Evolutionary conservation across 768 basidiomycete genomes (phyloP).

Genomic region (Leccinum obscurum): DNA sequence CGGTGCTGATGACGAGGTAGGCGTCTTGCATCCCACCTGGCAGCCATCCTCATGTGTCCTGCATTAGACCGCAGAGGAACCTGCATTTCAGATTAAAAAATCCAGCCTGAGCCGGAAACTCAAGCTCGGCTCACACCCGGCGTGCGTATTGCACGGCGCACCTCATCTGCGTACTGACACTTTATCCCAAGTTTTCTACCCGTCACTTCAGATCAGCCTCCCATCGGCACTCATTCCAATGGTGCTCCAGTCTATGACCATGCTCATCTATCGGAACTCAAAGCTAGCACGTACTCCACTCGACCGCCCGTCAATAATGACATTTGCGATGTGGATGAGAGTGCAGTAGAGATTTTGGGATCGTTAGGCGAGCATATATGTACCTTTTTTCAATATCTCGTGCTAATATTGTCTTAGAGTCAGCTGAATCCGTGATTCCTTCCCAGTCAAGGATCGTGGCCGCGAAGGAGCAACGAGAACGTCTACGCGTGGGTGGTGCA

Average conservation of each 20-base stretch:
- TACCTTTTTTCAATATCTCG: not conserved
- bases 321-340: slow-evolving; percentile 46
- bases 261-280: slow-evolving; percentile 74
- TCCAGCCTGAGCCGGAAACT: slow-evolving; percentile 72
- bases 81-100: slow-evolving; percentile 79
- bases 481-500: slow-evolving; percentile 52
- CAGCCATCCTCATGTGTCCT: slow-evolving; percentile 29
- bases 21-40: slow-evolving; percentile 21
- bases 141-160: slow-evolving; percentile 35
- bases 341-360: slow-evolving; percentile 34
- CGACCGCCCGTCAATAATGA: slow-evolving; percentile 44
- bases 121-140: slow-evolving; percentile 53
- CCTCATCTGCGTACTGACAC: slow-evolving; percentile 8
- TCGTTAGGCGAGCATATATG: slow-evolving; percentile 30
- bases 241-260: slow-evolving; percentile 67
- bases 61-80: slow-evolving; percentile 54
- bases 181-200: slow-evolving; percentile 38
- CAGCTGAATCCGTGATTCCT: slow-evolving; percentile 54
- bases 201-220: slow-evolving; percentile 53
- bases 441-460: slow-evolving; percentile 68
- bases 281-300: slow-evolving; percentile 67
- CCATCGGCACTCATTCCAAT: slow-evolving; percentile 44
- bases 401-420: slow-evolving; percentile 27
- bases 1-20: slow-evolving; percentile 67
- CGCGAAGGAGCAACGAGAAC: slow-evolving; percentile 76